Evolutionary conservation across 2,329 filamentous ascomycete genomes (phyloP), one percentile per base, ranked within the genome.

Genomic region (Elsinoe arachidis): DNA sequence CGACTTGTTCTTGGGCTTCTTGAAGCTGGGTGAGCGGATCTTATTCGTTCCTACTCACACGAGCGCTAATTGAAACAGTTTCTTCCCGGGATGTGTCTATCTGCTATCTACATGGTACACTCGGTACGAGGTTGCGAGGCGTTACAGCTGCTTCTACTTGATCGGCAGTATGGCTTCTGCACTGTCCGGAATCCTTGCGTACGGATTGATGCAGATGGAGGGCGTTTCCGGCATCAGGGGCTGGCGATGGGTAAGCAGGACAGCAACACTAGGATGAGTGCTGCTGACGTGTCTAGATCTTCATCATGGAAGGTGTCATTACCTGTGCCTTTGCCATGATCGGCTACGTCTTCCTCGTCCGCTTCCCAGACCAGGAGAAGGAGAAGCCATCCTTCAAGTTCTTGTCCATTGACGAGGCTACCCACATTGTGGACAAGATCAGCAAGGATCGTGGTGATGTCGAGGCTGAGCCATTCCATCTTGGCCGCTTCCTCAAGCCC

Each of bases 11-110:
- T 87, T 14, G 86, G 85, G 51, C 61, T 84, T 1, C 76, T 87
- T 23, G 85, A 88, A 44, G 67, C 82, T n/a, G 82, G 85, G 39
- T 43, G 19, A 19, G 39, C 12, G 5, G 1, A 30, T 5, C 9
- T 5, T 30, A 7, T 5, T 30, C 4, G 7, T 30, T 30, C 9
- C 26, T 30, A 30, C 9, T 30, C 26, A 5, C 62, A 64, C 15
- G 5, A 43, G 39, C 3, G 15, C 14, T 43, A 3, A 19, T 15
- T 43, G 15, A 6, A 19, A 11, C 19, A 43, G 41, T 0, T 88
- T 86, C 70, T 89, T 88, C 69, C 65, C 66, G 5, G 67, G 66
- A 54, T 85, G 80, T 53, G 83, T 87, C 0, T 89, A 88, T 65
- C 73, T 89, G 5, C 77, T 90, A 30, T 19, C 10, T 23, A 46